Evolutionary conservation across 441 rosid species (phyloP).

Genomic region (Rhodomyrtus psidioides): DNA sequence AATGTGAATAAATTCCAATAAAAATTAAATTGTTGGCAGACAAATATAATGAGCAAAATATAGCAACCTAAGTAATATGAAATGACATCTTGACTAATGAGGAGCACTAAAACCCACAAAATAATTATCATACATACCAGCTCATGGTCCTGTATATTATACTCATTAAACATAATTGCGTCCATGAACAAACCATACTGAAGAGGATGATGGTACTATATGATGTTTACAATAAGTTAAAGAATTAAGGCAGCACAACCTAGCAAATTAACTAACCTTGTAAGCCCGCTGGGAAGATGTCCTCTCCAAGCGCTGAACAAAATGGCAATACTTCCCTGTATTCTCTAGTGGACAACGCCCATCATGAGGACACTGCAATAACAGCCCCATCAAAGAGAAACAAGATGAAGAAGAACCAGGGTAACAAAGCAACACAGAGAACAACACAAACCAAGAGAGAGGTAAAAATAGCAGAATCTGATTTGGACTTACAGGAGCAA

Average conservation of each 20-base stretch:
- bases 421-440: background rate
- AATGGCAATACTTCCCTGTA: conserved; percentile 84
- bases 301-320: conserved; percentile 87
- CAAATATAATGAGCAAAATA: background rate
- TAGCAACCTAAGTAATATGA: background rate
- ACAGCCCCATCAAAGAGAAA: conserved; percentile 8
- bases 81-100: background rate
- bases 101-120: background rate
- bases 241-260: background rate
- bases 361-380: conserved; percentile 85
- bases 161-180: background rate
- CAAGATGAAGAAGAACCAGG: background rate
- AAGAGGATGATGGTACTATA: background rate
- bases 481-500: conserved; percentile 75
- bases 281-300: conserved; percentile 82
- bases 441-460: background rate
- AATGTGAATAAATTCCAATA: background rate
- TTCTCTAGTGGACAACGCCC: conserved; percentile 79
- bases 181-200: background rate
- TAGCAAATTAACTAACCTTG: conserved; percentile 46
- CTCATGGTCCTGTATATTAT: background rate
- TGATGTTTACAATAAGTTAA: background rate
- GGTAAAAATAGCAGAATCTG: background rate
- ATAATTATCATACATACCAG: background rate
- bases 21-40: background rate